Evolutionary conservation across 1,284 basidiomycete genomes (phyloP), one percentile per base, ranked within the genome.

Genomic region (Naganishia albida): DNA sequence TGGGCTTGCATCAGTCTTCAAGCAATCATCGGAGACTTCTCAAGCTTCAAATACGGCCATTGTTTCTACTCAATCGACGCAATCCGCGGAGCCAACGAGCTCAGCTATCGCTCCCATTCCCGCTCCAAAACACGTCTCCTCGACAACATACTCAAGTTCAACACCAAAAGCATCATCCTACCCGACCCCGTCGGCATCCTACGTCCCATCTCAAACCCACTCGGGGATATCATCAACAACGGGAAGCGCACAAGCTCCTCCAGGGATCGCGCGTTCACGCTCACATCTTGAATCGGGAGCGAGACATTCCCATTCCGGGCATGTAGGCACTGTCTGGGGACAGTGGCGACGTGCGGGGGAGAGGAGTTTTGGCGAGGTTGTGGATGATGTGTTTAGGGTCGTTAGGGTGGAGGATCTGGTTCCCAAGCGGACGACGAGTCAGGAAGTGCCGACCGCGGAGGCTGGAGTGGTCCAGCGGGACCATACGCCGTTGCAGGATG

Each of bases 281-380:
- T 66, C 65, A 7, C 65, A 66, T 30, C 25, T 56, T 6, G 55
- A 64, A 25, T 26, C 46, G 4, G 39, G 46, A 15, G 25, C 38
- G 18, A 20, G 49, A 16, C 57, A 60, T 26, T 60, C 57, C 0
- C 57, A 60, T 50, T 60, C 57, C 0, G 57, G 57, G 20, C 49
- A 63, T 8, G 59, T 25, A 10, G 39, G 23, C 28, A 53, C 38
- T n/a, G 60, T 55, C 25, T 63, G 30, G 53, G 62, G 66, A 42
- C 43, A 50, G 20, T 52, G 51, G 56, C 59, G 62, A 43, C 51
- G 54, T 20, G 49, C 48, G 39, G 49, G 67, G 44, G 67, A 65
- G 43, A 54, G 67, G n/a, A 65, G 57, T 48, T 68, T 68, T 34
- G 67, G 67, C 18, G 59, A 68, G 38, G 67, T 68, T n/a, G 49